A percentile compares a stretch with the other conserved stretches of the same genome.
phyloP scores from a whole-genome alignment of 805 yeast species.

The Nematodospora valgi region DNA sequence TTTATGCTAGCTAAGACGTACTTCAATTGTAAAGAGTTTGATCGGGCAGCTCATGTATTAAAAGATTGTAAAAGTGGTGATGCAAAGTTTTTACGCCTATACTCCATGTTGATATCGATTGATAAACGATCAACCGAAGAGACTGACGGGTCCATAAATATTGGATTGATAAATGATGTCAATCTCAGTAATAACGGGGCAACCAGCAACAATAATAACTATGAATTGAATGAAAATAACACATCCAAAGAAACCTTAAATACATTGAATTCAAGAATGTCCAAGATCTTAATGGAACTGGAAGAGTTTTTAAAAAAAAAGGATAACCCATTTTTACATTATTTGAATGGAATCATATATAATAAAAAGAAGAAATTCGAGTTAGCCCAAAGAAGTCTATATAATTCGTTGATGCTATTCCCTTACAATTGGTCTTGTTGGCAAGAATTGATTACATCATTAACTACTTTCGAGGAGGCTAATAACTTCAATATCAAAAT shows the following conservation, averaged over 20 bases:
- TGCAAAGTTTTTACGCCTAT: constrained; percentile 60
- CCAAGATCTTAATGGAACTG: constrained; percentile 38
- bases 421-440: constrained; percentile 95
- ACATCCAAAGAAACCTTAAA: constrained; percentile 17
- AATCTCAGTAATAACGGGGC: not conserved
- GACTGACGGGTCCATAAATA: constrained; percentile 60
- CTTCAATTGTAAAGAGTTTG: constrained; percentile 83
- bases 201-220: not conserved
- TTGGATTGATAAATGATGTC: constrained; percentile 16
- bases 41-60: constrained; percentile 63
- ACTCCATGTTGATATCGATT: constrained; percentile 69
- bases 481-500: constrained; percentile 34
- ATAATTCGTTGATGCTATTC: constrained; percentile 58
- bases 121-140: constrained; percentile 74
- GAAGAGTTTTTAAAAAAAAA: constrained; percentile 29
- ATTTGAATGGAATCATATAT: constrained; percentile 66
- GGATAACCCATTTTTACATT: constrained; percentile 60
- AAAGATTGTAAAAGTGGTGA: constrained; percentile 48
- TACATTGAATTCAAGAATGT: constrained; percentile 28
- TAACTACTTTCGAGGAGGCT: constrained; percentile 63
- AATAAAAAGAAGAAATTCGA: constrained; percentile 58
- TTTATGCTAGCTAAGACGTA: constrained; percentile 65
- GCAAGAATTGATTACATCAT: constrained; percentile 69
- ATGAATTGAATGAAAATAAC: not conserved
- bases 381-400: constrained; percentile 58